Evolutionary conservation across 2,329 filamentous ascomycete species (phyloP), one percentile per base, ranked within the genome.

Genomic region (Colletotrichum ledebouriae): DNA sequence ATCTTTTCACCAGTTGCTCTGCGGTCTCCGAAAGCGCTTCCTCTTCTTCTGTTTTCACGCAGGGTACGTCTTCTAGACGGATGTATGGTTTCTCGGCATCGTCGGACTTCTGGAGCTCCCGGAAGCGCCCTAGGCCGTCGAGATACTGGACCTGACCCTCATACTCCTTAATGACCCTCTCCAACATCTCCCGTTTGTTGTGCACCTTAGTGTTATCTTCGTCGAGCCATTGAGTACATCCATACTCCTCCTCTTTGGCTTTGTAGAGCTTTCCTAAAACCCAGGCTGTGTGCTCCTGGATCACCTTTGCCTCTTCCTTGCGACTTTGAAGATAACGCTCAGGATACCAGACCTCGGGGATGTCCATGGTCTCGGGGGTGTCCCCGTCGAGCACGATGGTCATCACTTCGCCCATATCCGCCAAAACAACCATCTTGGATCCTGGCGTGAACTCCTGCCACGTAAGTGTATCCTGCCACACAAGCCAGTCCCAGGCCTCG

Each of bases 341-440:
- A 1, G 85, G 82, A 71, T 86, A 88, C 69, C 87, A 82, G 12
- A 83, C 76, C 47, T 78, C 76, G 6, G 86, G 86, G 39, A 89
- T 82, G 3, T 87, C 83, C 47, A 87, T 78, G 3, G 79, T 79
- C 50, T 81, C 80, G 7, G 76, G 73, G 4, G 82, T 77, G 2
- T 81, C 83, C 3, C 79, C 79, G 15, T 78, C 77, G 12, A 88
- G 73, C 49, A 81, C 81, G 42, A 88, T 78, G 7, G 81, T 80
- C 25, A 89, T 71, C 3, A 88, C 79, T n/a, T 87, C 84, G 4
- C 83, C 84, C 67, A 81, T 78, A 13, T 82, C 77, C n/a, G 77
- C 76, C 44, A 86, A 78, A 55, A 81, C 77, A 39, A 82, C 82
- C 75, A 82, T 83, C 56, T 77, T 81, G 0, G 80, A 77, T 0